Percentiles rank a stretch among this genome's conserved stretches.
phyloP scores from a whole-genome alignment of 805 yeast genomes.

The Candida sithepensis region DNA sequence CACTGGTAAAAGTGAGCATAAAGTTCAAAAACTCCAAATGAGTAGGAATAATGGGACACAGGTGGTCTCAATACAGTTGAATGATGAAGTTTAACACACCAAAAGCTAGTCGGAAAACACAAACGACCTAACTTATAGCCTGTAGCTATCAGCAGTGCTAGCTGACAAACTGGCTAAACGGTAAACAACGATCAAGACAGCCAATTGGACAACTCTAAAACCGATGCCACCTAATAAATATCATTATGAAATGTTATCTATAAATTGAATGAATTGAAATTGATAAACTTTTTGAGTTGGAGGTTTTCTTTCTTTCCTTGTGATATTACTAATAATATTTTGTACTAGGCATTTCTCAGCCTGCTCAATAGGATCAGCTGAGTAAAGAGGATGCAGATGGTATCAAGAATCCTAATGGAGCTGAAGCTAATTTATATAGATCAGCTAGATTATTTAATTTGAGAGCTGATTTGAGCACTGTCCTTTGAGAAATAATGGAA shows the following conservation, averaged over 20 bases:
- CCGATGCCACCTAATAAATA: background rate
- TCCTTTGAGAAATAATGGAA: too few relatives aligned
- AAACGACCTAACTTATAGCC: background rate
- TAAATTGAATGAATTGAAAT: background rate
- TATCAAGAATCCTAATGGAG: too few relatives aligned
- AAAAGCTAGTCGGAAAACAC: background rate
- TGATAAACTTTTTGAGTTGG: background rate
- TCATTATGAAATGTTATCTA: background rate
- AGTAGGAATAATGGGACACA: background rate
- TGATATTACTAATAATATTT: background rate
- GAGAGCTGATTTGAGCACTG: too few relatives aligned
- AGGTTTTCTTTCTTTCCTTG: background rate
- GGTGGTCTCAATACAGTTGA: background rate
- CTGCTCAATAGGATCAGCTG: too few relatives aligned
- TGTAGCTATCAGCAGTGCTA: background rate
- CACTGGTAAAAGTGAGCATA: background rate
- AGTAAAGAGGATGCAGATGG: too few relatives aligned
- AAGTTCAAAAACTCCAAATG: background rate
- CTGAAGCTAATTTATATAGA: too few relatives aligned
- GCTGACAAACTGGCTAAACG: background rate
- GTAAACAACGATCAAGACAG: background rate
- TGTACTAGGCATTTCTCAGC: background rate
- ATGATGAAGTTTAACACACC: background rate
- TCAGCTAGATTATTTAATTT: too few relatives aligned
- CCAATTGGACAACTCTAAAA: background rate